A percentile compares a stretch with the other conserved stretches of the same genome.
phyloP scores from a whole-genome alignment of 177 flowering plant species.

The Tripterygium wilfordii region DNA sequence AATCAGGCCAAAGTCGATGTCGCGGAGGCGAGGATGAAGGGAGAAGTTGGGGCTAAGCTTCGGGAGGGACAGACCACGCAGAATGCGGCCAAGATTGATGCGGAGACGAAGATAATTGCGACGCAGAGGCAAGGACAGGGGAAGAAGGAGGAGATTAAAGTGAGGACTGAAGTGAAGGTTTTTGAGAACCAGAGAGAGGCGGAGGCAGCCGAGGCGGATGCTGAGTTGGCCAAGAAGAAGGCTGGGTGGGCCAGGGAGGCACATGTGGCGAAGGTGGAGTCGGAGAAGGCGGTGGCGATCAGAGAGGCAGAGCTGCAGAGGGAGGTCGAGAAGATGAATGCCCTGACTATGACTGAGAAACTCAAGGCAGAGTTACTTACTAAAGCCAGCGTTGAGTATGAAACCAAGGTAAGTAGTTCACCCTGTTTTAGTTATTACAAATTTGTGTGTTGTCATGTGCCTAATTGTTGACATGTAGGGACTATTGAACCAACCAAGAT shows the following conservation, averaged over 20 bases:
- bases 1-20: constrained; percentile 26
- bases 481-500: too few species aligned
- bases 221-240: constrained; percentile 23
- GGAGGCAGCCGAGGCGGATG: constrained; percentile 20
- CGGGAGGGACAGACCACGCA: constrained; percentile 21
- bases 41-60: constrained; percentile 21
- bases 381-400: constrained; percentile 27
- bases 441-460: too few species aligned
- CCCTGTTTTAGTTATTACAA: too few species aligned
- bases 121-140: constrained; percentile 25
- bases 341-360: constrained; percentile 20
- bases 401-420: constrained; percentile 15
- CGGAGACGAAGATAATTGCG: constrained; percentile 21
- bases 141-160: constrained; percentile 22
- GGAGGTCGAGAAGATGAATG: constrained; percentile 28
- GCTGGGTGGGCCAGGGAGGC: constrained; percentile 22
- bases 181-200: constrained; percentile 25
- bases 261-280: constrained; percentile 25
- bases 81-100: constrained; percentile 28
- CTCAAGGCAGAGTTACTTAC: constrained; percentile 26
- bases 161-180: constrained; percentile 17
- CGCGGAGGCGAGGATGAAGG: constrained; percentile 31
- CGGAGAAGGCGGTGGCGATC: constrained; percentile 21
- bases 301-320: constrained; percentile 25
- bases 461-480: too few species aligned